Conservation (phyloP, 164 flowering plant species). For the Houttuynia cordata region DNA sequence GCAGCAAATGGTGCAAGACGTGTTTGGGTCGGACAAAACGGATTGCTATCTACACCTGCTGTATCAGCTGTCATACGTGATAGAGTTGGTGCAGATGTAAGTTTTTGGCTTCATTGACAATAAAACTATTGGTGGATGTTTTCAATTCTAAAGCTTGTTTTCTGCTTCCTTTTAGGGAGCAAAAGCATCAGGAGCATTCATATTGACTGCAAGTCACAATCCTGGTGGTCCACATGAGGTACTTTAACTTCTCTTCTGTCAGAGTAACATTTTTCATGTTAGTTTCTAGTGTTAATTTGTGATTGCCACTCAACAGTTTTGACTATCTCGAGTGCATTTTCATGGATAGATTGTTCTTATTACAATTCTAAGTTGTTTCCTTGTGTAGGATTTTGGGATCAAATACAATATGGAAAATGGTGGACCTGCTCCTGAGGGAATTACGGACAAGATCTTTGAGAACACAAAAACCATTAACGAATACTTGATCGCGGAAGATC, state of each 20-base stretch:
- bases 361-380: neutral
- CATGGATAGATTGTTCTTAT: neutral
- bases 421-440: conserved; percentile 94
- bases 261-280: neutral
- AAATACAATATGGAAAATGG: conserved; percentile 99
- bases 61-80: conserved; percentile 95
- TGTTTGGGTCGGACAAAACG: conserved; percentile 89
- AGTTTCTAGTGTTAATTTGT: too few relatives aligned
- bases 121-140: too few relatives aligned
- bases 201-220: conserved; percentile 99
- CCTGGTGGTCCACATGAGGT: conserved; percentile 99
- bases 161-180: conserved; percentile 48
- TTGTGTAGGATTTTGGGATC: conserved; percentile 85
- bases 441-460: conserved; percentile 81
- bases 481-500: conserved; percentile 67
- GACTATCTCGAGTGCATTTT: too few relatives aligned
- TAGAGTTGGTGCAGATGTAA: conserved; percentile 80
- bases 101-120: conserved; percentile 7
- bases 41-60: conserved; percentile 92
- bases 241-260: neutral
- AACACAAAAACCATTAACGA: conserved; percentile 84
- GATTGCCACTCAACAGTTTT: too few relatives aligned
- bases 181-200: conserved; percentile 80
- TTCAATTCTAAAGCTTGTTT: too few relatives aligned
- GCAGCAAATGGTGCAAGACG: conserved; percentile 97